Evolutionary conservation across 2,329 filamentous ascomycete genomes (phyloP).

Genomic region (Endothia cerciana): DNA sequence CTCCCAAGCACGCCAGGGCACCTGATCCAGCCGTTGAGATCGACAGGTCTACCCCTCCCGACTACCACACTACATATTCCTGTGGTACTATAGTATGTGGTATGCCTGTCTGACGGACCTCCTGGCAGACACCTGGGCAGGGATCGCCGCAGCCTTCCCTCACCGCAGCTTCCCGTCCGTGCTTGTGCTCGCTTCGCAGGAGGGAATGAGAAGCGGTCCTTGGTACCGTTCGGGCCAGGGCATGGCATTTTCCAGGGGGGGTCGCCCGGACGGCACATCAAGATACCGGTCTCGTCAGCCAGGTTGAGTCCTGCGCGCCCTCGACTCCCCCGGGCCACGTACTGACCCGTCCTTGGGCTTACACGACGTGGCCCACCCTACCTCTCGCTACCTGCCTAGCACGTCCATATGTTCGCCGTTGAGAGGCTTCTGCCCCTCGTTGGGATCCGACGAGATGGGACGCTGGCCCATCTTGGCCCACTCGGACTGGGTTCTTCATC

Average conservation of each 20-base stretch:
- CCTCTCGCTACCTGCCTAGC: not conserved
- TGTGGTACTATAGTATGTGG: too few relatives aligned
- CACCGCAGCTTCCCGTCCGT: not conserved
- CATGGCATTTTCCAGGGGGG: too few relatives aligned
- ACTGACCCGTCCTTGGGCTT: not conserved
- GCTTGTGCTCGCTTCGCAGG: not conserved
- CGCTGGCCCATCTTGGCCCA: not conserved
- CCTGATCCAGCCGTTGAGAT: slow-evolving; percentile 2
- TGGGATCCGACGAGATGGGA: not conserved
- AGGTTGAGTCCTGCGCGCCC: not conserved
- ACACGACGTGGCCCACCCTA: slow-evolving; percentile 1
- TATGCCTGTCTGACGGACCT: too few relatives aligned
- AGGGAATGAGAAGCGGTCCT: not conserved
- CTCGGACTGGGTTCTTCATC: not conserved
- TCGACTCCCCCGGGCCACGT: not conserved
- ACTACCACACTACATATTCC: too few relatives aligned
- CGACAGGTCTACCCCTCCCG: not conserved
- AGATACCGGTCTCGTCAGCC: not conserved
- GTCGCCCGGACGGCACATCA: not conserved
- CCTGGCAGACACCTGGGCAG: not conserved
- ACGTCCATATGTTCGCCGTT: not conserved
- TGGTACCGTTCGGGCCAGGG: not conserved
- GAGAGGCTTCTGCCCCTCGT: not conserved
- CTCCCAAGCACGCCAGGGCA: not conserved
- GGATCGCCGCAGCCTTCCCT: not conserved